These are phyloP conservation scores for Aleurites moluccanus DNA, from an alignment of 441 rosid genomes.

Conservation along the genomic window DNA sequence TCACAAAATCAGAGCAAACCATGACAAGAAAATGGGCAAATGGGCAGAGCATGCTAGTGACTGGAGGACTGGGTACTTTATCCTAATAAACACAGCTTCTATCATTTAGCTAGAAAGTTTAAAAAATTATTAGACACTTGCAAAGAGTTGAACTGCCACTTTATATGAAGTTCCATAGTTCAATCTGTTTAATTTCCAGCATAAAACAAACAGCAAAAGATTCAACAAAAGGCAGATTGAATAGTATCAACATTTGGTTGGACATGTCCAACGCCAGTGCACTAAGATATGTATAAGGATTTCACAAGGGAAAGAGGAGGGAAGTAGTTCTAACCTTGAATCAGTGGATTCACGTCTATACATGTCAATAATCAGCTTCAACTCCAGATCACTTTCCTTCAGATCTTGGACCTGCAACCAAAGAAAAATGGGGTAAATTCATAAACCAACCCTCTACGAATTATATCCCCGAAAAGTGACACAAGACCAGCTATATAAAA, in stretches of 20 bases:
- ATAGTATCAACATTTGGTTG: background rate
- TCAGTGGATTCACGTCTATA: conserved; percentile 74
- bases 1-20: conserved; percentile 1
- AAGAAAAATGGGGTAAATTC: conserved; percentile 9
- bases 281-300: background rate
- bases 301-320: background rate
- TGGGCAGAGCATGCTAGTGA: background rate
- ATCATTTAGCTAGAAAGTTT: background rate
- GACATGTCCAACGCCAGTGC: background rate
- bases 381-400: conserved; percentile 64
- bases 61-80: conserved; percentile 3
- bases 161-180: background rate
- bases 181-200: conserved; percentile 1
- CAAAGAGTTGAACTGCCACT: conserved; percentile 1
- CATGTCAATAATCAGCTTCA: conserved; percentile 85
- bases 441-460: background rate
- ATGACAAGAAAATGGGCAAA: conserved; percentile 6
- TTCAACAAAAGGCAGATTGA: background rate
- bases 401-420: conserved; percentile 81
- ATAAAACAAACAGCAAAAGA: background rate
- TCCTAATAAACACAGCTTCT: background rate
- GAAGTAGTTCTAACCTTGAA: conserved; percentile 51
- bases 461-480: conserved; percentile 4
- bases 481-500: background rate
- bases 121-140: background rate